Conservation (phyloP, 2,329 filamentous ascomycete species). For the Ascochyta rabiei region DNA sequence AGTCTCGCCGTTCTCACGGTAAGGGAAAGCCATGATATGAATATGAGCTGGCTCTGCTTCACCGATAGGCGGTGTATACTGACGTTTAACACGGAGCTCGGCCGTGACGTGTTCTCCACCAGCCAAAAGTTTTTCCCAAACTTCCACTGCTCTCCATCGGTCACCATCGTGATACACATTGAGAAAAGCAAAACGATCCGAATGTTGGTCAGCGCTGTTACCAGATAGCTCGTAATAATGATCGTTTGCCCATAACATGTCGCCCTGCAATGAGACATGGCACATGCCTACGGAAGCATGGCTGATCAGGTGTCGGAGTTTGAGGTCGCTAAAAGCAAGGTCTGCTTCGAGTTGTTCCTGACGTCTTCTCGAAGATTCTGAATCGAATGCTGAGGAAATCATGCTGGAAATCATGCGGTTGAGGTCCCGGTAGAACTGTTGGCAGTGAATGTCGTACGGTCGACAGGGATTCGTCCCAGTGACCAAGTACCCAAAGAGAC, state of each 20-base stretch:
- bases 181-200: slow-evolving; percentile 25
- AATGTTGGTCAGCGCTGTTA: slow-evolving; percentile 22
- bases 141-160: slow-evolving; percentile 26
- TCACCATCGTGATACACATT: slow-evolving; percentile 40
- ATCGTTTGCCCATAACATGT: slow-evolving; percentile 45
- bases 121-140: slow-evolving; percentile 32
- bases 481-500: slow-evolving; percentile 39
- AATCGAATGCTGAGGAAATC: slow-evolving; percentile 30
- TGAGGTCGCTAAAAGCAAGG: slow-evolving; percentile 42
- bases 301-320: slow-evolving; percentile 43
- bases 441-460: slow-evolving; percentile 37
- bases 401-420: slow-evolving; percentile 41
- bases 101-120: slow-evolving; percentile 34
- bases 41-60: slow-evolving; percentile 40
- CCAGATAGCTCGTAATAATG: slow-evolving; percentile 42
- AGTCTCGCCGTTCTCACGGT: slow-evolving; percentile 37
- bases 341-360: slow-evolving; percentile 44
- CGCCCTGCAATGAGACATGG: slow-evolving; percentile 37
- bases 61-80: slow-evolving; percentile 39
- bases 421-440: slow-evolving; percentile 43
- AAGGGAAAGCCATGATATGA: slow-evolving; percentile 44
- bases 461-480: slow-evolving; percentile 46
- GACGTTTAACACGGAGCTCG: slow-evolving; percentile 40
- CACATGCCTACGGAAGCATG: slow-evolving; percentile 46
- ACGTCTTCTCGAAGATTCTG: slow-evolving; percentile 28